Base-by-base conservation (phyloP, 805 yeast genomes). In the Candida silvicultrix region DNA sequence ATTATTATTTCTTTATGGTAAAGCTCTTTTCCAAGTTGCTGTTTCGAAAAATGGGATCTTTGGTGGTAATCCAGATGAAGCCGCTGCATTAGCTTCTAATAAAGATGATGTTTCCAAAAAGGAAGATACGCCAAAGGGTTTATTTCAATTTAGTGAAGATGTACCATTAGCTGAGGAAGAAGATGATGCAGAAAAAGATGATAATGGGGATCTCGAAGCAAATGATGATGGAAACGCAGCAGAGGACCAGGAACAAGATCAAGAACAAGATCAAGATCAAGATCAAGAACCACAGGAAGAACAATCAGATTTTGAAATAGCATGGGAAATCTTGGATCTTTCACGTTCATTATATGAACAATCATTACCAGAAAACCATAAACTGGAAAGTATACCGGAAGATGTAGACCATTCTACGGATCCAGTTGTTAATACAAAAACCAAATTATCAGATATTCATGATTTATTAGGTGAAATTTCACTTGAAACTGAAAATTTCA, bases 381-480 rank as follows among this genome's bases (percentile, higher is more conserved):
- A 66, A 46, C 22, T 44, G 12, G 40, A 46, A 3, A 45, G 37
- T 1, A 35, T 46, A 5, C 47, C 51, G 22, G 50, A 50, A 22
- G 43, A 44, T 21, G 50, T 52, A 15, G 43, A 54, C 31, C 46
- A 46, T 4, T 58, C 71, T 3, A 42, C 53, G 8, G 63, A 71
- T 45, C 66, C 67, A 18, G 62, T 58, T 29, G 62, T 71, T 14
- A 60, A 57, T 25, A 51, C 73, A 22, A 66, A 73, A 46, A 69
- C 72, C 54, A 85, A 80, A 51, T 67, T 89, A 20, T 80, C 90
- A 0, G 90, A 87, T 46, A 77, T 83, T 1, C 85, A 81, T 60
- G 90, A 85, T 57, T 64, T 90, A 11, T 70, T 89, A 16, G 98
- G 98, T 29, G 97, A 92, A 60, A 85, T 90, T 10, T 83, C 96